phyloP scores from a whole-genome alignment of 257 asterid genomes.

The Cruciata laevipes region DNA sequence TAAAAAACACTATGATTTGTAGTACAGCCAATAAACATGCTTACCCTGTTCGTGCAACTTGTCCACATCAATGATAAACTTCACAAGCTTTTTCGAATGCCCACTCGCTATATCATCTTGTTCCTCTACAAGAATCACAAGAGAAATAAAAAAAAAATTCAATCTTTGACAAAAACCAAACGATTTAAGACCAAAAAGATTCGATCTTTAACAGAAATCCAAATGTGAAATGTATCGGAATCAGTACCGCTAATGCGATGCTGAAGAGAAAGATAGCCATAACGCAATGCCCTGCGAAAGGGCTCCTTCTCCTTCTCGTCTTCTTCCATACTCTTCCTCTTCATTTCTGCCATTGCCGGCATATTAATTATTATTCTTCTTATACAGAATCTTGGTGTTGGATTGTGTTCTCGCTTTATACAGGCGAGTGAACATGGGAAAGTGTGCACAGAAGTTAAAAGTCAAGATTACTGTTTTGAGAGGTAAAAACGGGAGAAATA shows the following conservation, averaged over 20 bases:
- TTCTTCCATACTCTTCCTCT: not conserved
- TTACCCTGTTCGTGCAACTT: constrained; percentile 38
- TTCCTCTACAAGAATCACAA: constrained; percentile 23
- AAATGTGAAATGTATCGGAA: not conserved
- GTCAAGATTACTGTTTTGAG: too few relatives aligned
- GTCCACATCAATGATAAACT: constrained; percentile 35
- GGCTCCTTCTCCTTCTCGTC: constrained; percentile 4
- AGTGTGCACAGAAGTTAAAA: not conserved
- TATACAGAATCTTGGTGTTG: not conserved
- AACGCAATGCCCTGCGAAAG: constrained; percentile 6
- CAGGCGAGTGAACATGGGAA: not conserved
- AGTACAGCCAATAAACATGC: not conserved
- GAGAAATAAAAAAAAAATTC: not conserved
- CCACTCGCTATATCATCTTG: constrained; percentile 28
- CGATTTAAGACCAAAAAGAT: not conserved
- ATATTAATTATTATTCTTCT: not conserved
- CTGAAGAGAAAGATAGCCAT: not conserved
- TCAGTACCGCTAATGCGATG: constrained; percentile 9
- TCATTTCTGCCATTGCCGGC: not conserved
- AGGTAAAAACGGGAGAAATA: not conserved
- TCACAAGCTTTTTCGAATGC: constrained; percentile 28
- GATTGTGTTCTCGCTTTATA: not conserved
- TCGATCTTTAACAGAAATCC: not conserved
- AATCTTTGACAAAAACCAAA: not conserved
- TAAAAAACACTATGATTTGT: not conserved